Conservation (phyloP, 805 yeast genomes). For the Phaffomyces thermotolerans region DNA sequence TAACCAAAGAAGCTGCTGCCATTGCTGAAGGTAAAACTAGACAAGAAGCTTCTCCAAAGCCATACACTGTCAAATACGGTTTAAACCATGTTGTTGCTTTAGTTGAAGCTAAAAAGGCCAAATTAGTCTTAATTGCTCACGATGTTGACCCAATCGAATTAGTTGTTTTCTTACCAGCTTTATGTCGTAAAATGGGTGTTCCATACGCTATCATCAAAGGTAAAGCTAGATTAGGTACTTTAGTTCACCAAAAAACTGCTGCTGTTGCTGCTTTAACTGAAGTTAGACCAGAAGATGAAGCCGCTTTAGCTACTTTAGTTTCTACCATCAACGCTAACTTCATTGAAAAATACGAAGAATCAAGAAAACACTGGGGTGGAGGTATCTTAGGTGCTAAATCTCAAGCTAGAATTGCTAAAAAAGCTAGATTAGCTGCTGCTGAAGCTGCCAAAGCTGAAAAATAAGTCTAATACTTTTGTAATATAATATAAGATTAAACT, state of each 20-base stretch:
- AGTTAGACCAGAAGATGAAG: slow-evolving; percentile 89
- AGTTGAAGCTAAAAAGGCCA: slow-evolving; percentile 97
- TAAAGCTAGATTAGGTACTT: slow-evolving; percentile 96
- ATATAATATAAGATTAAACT: slow-evolving; percentile 3
- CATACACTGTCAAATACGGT: slow-evolving; percentile 96
- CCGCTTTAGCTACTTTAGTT: slow-evolving; percentile 87
- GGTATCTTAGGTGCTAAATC: slow-evolving; percentile 97
- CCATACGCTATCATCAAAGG: slow-evolving; percentile 99
- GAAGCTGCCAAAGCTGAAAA: slow-evolving; percentile 11
- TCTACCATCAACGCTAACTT: slow-evolving; percentile 93
- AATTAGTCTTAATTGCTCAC: slow-evolving; percentile 94
- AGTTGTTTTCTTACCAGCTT: slow-evolving; percentile 95
- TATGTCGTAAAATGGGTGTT: slow-evolving; percentile 98
- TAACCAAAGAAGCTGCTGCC: slow-evolving; percentile 98
- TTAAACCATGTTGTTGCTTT: slow-evolving; percentile 97
- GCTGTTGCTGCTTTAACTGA: slow-evolving; percentile 97
- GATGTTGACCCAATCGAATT: slow-evolving; percentile 99
- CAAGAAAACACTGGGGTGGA: slow-evolving; percentile 99
- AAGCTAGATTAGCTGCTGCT: slow-evolving; percentile 17
- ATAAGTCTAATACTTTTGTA: slow-evolving; percentile 4
- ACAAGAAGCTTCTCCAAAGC: slow-evolving; percentile 95
- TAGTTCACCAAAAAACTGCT: slow-evolving; percentile 96
- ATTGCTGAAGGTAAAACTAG: slow-evolving; percentile 96
- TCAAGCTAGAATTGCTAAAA: slow-evolving; percentile 57
- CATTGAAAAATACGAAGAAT: slow-evolving; percentile 88